Evolutionary conservation across 345 rosid genomes (phyloP).

Genomic region (Ceriops decandra): DNA sequence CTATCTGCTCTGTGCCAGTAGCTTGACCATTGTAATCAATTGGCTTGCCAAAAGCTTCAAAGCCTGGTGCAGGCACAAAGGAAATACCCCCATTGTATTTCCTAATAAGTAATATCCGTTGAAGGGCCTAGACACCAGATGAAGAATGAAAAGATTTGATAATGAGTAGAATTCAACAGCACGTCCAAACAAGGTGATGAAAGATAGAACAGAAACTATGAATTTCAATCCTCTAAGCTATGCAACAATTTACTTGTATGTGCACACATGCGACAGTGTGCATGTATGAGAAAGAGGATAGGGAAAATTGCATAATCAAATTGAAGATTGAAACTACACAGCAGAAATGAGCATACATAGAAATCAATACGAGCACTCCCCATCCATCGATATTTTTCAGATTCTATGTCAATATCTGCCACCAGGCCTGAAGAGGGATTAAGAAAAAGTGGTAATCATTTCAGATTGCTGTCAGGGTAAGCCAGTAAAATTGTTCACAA

Average conservation of each 20-base stretch:
- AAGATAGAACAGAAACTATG: background rate
- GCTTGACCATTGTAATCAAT: conserved; percentile 30
- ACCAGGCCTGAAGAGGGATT: conserved; percentile 53
- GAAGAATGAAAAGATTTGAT: background rate
- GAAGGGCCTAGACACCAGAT: conserved; percentile 52
- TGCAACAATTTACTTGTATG: background rate
- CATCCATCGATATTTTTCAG: conserved; percentile 95
- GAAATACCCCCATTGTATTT: conserved; percentile 61
- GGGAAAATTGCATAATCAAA: conserved; percentile 2
- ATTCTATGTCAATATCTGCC: conserved; percentile 95
- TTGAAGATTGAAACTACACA: background rate
- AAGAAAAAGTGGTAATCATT: too few species aligned
- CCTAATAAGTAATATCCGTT: conserved; percentile 62
- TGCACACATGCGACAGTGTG: background rate
- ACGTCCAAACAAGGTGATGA: too few species aligned
- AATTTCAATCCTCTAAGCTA: background rate
- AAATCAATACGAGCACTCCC: conserved; percentile 82
- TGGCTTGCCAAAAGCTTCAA: conserved; percentile 68
- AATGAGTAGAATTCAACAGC: background rate
- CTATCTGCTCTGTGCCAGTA: conserved; percentile 1
- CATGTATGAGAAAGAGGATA: background rate
- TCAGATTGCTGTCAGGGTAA: too few species aligned
- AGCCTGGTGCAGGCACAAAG: conserved; percentile 95
- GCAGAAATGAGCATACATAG: conserved; percentile 50
- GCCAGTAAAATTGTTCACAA: too few species aligned